phyloP scores from a whole-genome alignment of 192 early-diverging fungal genomes.

The Podila epigama region DNA sequence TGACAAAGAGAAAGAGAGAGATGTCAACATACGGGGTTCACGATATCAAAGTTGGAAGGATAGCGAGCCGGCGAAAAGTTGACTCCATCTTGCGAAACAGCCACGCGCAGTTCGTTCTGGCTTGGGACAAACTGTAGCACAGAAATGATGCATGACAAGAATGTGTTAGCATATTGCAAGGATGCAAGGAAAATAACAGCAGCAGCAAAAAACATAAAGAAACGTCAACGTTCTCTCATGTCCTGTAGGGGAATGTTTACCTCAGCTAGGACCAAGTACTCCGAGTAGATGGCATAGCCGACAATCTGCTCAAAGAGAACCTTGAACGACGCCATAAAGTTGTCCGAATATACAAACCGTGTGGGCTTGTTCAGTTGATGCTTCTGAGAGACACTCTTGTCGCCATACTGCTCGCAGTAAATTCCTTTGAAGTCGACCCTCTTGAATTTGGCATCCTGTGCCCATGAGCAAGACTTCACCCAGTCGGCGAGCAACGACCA shows the following conservation, averaged over 20 bases:
- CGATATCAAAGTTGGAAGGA: conserved; percentile 72
- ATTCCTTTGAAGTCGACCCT: conserved; percentile 62
- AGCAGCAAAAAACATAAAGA: not conserved
- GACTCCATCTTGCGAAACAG: conserved; percentile 78
- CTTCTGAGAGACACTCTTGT: conserved; percentile 66
- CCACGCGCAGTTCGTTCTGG: conserved; percentile 59
- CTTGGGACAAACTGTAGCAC: conserved; percentile 25
- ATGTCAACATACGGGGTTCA: conserved; percentile 54
- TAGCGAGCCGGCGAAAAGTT: conserved; percentile 75
- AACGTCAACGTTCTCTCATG: too few relatives aligned
- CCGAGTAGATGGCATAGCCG: conserved; percentile 80
- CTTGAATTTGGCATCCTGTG: conserved; percentile 64
- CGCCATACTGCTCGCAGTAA: conserved; percentile 77
- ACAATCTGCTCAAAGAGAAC: conserved; percentile 74
- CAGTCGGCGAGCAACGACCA: conserved; percentile 76
- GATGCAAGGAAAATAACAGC: not conserved
- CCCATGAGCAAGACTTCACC: conserved; percentile 77
- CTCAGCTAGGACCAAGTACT: conserved; percentile 82
- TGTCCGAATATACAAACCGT: conserved; percentile 69
- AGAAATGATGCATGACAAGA: not conserved
- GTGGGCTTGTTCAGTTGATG: conserved; percentile 56
- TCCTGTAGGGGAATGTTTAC: too few relatives aligned
- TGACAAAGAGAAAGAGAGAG: too few relatives aligned
- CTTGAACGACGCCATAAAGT: conserved; percentile 60
- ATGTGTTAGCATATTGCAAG: not conserved